phyloP scores from a whole-genome alignment of 441 rosid genomes.

The Erodium texanum region DNA sequence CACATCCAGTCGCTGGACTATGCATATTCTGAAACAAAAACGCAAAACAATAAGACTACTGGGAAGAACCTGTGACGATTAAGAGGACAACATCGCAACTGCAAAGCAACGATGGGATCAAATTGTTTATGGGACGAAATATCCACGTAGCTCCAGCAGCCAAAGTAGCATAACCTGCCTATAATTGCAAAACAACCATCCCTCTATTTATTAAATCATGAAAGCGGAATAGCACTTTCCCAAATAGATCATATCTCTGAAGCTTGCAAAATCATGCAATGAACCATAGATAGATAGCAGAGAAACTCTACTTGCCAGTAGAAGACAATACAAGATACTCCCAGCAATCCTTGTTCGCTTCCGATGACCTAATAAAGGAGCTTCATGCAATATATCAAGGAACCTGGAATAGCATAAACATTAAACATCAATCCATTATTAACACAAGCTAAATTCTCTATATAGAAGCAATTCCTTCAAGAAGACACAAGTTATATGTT shows the following conservation, averaged over 20 bases:
- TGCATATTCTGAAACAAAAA: slow-evolving; percentile 5
- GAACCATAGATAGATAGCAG: background rate
- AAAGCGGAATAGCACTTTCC: slow-evolving; percentile 8
- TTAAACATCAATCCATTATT: background rate
- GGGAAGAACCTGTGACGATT: slow-evolving; percentile 51
- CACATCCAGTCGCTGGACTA: too few relatives aligned
- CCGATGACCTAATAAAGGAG: slow-evolving; percentile 77
- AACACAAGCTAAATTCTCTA: background rate
- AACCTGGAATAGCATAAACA: slow-evolving; percentile 38
- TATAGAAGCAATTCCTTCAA: background rate
- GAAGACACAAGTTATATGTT: background rate
- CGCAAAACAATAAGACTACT: slow-evolving; percentile 7
- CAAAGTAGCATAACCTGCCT: slow-evolving; percentile 76
- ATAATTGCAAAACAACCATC: slow-evolving; percentile 17
- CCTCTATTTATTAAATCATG: background rate
- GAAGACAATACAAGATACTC: slow-evolving; percentile 51
- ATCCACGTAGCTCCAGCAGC: slow-evolving; percentile 69
- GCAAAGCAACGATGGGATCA: slow-evolving; percentile 58
- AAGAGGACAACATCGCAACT: slow-evolving; percentile 62
- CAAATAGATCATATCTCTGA: background rate
- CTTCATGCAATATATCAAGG: slow-evolving; percentile 84
- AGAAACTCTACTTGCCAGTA: slow-evolving; percentile 47
- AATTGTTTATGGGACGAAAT: slow-evolving; percentile 30
- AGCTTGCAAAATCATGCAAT: slow-evolving; percentile 8
- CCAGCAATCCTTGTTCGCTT: slow-evolving; percentile 67